Conservation (phyloP, 208 protist species). For the Acanthamoeba lenticulata region DNA sequence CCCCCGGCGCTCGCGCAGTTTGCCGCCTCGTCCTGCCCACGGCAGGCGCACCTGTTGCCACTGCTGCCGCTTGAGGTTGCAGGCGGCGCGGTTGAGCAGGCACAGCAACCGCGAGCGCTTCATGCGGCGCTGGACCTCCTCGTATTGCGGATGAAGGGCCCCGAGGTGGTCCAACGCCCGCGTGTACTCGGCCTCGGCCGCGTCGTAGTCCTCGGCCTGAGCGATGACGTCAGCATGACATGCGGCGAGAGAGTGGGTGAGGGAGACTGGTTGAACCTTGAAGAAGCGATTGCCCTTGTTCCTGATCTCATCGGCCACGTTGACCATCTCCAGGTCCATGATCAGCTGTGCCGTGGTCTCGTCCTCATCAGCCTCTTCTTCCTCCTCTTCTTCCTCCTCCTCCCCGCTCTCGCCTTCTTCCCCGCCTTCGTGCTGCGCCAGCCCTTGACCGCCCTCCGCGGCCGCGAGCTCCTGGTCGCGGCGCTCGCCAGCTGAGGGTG, state of each 20-base stretch:
- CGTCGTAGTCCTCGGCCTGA: not conserved
- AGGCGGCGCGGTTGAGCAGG: not conserved
- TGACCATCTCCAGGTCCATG: not conserved
- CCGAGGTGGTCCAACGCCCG: not conserved
- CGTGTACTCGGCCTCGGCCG: not conserved
- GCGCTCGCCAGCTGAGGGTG: not conserved
- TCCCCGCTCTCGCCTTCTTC: not conserved
- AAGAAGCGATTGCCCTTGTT: not conserved
- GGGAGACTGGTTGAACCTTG: not conserved
- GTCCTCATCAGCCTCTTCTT: not conserved
- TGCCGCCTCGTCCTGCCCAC: too few species aligned
- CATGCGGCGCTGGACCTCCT: not conserved
- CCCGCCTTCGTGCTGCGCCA: too few species aligned
- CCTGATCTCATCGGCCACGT: not conserved
- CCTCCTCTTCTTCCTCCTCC: not conserved
- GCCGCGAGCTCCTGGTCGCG: not conserved
- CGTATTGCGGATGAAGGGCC: not conserved
- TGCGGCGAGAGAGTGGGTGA: too few species aligned
- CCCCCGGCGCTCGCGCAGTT: too few species aligned
- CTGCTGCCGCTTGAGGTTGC: conserved; percentile 14
- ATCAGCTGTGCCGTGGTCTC: not conserved
- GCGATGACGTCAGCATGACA: too few species aligned
- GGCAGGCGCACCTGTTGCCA: not conserved
- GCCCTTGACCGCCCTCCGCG: not conserved
- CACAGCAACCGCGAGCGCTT: not conserved